phyloP scores from a whole-genome alignment of 768 basidiomycete genomes.

The Termitomyces sp. region DNA sequence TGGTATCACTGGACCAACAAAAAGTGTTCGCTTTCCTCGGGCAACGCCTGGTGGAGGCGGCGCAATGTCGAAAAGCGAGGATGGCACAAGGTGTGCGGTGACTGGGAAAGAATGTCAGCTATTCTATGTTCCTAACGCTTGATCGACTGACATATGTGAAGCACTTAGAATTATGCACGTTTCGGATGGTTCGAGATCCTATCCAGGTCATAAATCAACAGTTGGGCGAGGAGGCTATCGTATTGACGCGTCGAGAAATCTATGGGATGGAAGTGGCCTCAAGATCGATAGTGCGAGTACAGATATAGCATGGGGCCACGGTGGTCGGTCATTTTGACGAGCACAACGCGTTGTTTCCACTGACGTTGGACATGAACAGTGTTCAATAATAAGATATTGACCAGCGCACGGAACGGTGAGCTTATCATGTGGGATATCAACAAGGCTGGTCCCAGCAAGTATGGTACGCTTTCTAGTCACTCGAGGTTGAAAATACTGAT shows the following conservation, averaged over 20 bases:
- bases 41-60: slow-evolving; percentile 60
- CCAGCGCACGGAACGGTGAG: slow-evolving; percentile 77
- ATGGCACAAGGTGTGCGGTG: slow-evolving; percentile 62
- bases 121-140: not conserved
- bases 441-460: slow-evolving; percentile 60
- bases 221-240: slow-evolving; percentile 57
- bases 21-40: slow-evolving; percentile 56
- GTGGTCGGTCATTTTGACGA: slow-evolving; percentile 34
- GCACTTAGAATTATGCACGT: slow-evolving; percentile 58
- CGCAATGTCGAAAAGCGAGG: slow-evolving; percentile 60
- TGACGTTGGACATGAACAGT: slow-evolving; percentile 27
- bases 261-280: slow-evolving; percentile 74
- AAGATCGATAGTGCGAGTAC: slow-evolving; percentile 77
- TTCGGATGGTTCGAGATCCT: slow-evolving; percentile 37
- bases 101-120: slow-evolving; percentile 70
- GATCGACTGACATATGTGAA: slow-evolving; percentile 19
- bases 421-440: slow-evolving; percentile 81
- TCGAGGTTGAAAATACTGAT: not conserved
- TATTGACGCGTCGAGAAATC: slow-evolving; percentile 68
- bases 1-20: slow-evolving; percentile 33
- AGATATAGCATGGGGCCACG: slow-evolving; percentile 76
- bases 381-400: slow-evolving; percentile 71
- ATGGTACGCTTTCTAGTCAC: slow-evolving; percentile 39
- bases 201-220: slow-evolving; percentile 43
- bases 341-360: not conserved